Evolutionary conservation across 148 eudicot genomes (phyloP).

Genomic region (Camellia granthamiana): DNA sequence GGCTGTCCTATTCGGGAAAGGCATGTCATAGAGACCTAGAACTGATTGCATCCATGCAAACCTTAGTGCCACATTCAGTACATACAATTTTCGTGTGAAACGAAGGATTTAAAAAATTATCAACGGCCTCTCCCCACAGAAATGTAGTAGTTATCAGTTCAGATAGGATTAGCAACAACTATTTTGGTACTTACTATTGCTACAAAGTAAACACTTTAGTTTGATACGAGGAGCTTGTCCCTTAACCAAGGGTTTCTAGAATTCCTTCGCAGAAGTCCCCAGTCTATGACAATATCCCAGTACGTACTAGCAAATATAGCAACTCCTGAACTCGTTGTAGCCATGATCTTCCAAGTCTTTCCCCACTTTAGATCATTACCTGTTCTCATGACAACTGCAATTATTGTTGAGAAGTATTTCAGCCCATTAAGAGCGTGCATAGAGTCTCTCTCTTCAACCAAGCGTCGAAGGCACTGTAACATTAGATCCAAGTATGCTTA

Average conservation of each 20-base stretch:
- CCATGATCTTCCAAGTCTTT: conserved; percentile 7
- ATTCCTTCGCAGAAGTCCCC: conserved; percentile 32
- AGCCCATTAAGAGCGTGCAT: not conserved
- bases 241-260: conserved; percentile 32
- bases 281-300: conserved; percentile 35
- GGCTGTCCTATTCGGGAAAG: conserved; percentile 41
- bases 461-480: conserved; percentile 7
- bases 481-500: not conserved
- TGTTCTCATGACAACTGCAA: conserved; percentile 11
- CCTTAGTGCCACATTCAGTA: conserved; percentile 44
- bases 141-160: not conserved
- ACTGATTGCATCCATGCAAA: conserved; percentile 58
- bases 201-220: conserved; percentile 30
- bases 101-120: not conserved
- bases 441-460: not conserved
- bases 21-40: conserved; percentile 34
- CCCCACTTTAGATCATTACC: conserved; percentile 8
- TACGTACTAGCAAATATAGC: conserved; percentile 25
- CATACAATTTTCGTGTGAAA: conserved; percentile 24
- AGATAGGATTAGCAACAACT: not conserved
- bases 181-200: conserved; percentile 30
- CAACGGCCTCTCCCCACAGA: not conserved
- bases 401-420: conserved; percentile 3
- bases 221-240: conserved; percentile 32
- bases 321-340: conserved; percentile 7